phyloP scores from a whole-genome alignment of 2,329 filamentous ascomycete genomes.

The Eurotiales sp. region DNA sequence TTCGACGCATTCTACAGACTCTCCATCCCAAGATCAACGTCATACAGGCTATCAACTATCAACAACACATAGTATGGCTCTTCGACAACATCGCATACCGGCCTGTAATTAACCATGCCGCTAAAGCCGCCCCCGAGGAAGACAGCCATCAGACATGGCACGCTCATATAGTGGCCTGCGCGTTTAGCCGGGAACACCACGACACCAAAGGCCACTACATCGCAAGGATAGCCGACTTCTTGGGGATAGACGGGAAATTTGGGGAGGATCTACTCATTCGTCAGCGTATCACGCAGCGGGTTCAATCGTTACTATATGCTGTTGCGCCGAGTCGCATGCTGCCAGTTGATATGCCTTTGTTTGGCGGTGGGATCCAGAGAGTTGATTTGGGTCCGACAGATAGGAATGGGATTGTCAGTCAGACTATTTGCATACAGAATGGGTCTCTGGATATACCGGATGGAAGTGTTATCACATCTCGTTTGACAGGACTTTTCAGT shows the following conservation, averaged over 20 bases:
- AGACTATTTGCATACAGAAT: slow-evolving; percentile 49
- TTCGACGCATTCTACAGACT: background rate
- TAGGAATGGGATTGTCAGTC: slow-evolving; percentile 66
- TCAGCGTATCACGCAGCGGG: slow-evolving; percentile 56
- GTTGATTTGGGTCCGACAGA: slow-evolving; percentile 66
- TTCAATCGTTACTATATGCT: slow-evolving; percentile 69
- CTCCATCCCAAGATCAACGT: slow-evolving; percentile 53
- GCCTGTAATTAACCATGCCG: slow-evolving; percentile 22
- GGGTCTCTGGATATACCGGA: slow-evolving; percentile 37
- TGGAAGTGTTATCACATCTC: slow-evolving; percentile 40
- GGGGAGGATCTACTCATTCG: slow-evolving; percentile 51
- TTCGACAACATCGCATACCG: slow-evolving; percentile 85
- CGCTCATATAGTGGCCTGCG: slow-evolving; percentile 77
- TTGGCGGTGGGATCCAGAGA: slow-evolving; percentile 28
- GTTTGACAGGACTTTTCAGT: slow-evolving; percentile 16
- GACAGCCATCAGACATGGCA: slow-evolving; percentile 55
- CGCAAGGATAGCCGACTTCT: slow-evolving; percentile 63
- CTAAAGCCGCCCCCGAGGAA: no score
- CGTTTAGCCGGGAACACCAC: slow-evolving; percentile 69
- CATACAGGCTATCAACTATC: slow-evolving; percentile 45
- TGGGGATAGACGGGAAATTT: slow-evolving; percentile 61
- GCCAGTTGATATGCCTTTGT: slow-evolving; percentile 52
- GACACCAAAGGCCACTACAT: slow-evolving; percentile 67
- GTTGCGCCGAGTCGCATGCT: slow-evolving; percentile 68
- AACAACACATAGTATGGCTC: slow-evolving; percentile 77